Evolutionary conservation across 75 land plant species (phyloP), one percentile per base, ranked within the genome.

Genomic region (Cryptomeria japonica): DNA sequence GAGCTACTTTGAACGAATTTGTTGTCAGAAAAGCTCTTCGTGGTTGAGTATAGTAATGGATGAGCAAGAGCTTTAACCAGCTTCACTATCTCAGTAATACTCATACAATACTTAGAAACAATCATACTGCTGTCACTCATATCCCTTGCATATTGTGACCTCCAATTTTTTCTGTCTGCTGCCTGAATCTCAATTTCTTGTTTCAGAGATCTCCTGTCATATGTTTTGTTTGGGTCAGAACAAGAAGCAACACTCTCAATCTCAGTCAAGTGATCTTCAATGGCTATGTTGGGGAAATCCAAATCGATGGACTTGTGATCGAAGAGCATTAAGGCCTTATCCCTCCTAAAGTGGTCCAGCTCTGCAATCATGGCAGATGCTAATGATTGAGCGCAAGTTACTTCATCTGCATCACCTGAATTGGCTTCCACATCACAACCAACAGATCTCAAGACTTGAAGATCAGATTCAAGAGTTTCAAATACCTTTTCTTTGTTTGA

Each of bases 331-430:
- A 19, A 34, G 68, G 64, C 41, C 28, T 88, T 61, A n/a, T 70
- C 89, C 39, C 83, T 73, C 34, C 55, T 89, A 25, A 89, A 88
- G 15, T 89, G 90, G 14, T 22, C 78, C 28, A 89, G 47, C 83
- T 89, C 89, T 34, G 89, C 90, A 82, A 89, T 89, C 73, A 89
- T 56, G 8, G 90, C 90, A 19, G 89, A 83, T 32, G 89, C 89
- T 86, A 89, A 84, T 37, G 89, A 87, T 36, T 87, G 86, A 34
- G 90, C 90, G 84, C 86, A 80, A 18, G 77, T 32, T 16, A 41
- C 68, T 0, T 83, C 89, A 56, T 89, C 89, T 8, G 47, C 90
- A 75, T 88, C 83, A 16, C 38, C 47, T 34, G 77, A 1, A 70
- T 6, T 31, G 51, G n/a, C 32, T 55, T 47, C 28, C 5, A 80